phyloP scores from a whole-genome alignment of 176 grass and related monocot genomes.

The Cenchrus fungigraminus region DNA sequence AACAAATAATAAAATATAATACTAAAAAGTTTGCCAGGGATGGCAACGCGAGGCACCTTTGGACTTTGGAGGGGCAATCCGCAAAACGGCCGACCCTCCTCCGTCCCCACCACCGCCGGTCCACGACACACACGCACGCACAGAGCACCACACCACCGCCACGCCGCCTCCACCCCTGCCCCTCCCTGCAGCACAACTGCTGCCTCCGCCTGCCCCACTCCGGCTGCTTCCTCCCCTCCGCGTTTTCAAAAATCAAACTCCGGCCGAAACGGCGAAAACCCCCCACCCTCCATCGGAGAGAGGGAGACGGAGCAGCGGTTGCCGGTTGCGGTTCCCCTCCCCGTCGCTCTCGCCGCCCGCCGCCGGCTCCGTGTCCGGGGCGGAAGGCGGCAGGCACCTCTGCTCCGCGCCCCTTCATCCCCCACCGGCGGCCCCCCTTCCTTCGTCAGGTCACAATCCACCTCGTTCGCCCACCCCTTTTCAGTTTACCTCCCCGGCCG shows the following conservation, averaged over 20 bases:
- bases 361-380: neutral
- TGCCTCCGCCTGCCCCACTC: neutral
- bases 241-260: slow-evolving; percentile 55
- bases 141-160: slow-evolving; percentile 5
- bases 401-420: neutral
- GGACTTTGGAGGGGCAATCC: neutral
- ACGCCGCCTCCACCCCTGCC: neutral
- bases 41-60: neutral
- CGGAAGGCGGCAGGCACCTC: slow-evolving; percentile 20
- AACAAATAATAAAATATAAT: neutral
- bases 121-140: slow-evolving; percentile 46
- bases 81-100: slow-evolving; percentile 1
- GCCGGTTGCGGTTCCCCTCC: neutral
- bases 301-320: neutral
- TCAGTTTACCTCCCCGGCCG: neutral
- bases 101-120: slow-evolving; percentile 27
- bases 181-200: neutral
- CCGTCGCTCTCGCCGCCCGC: neutral
- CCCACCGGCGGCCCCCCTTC: neutral
- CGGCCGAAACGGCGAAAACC: neutral
- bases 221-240: neutral
- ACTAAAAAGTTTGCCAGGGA: neutral
- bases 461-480: neutral
- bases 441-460: slow-evolving; percentile 24
- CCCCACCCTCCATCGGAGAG: neutral